These are phyloP conservation scores for Fragilariopsis cylindrus DNA, from an alignment of 108 stramenopile species.

Conservation along the genomic window DNA sequence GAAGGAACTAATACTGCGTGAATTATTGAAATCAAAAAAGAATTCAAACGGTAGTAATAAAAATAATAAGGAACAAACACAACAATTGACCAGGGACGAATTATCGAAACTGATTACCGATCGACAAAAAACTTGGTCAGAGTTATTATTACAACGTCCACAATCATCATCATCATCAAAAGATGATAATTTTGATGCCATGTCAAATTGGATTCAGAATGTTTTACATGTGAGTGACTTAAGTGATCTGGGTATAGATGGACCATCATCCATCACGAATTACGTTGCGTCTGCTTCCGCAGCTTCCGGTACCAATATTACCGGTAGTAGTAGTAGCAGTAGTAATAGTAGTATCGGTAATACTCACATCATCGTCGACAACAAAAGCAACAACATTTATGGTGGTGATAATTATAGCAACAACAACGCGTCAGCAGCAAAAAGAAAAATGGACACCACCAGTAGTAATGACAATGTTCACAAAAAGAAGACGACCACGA, in stretches of 20 bases:
- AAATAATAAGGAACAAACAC: neutral
- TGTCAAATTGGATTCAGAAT: constrained; percentile 21
- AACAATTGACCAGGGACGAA: neutral
- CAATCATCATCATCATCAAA: constrained; percentile 6
- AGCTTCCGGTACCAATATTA: neutral
- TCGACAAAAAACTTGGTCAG: constrained; percentile 17
- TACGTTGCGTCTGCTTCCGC: neutral
- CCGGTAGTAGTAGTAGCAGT: too few relatives aligned
- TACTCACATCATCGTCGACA: neutral
- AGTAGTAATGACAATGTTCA: neutral
- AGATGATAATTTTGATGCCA: neutral
- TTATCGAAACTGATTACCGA: neutral
- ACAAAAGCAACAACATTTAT: neutral
- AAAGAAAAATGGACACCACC: neutral
- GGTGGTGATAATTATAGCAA: neutral
- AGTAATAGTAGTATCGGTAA: too few relatives aligned
- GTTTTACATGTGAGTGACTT: constrained; percentile 32
- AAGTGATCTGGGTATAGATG: neutral
- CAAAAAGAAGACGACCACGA: neutral
- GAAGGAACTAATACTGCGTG: too few relatives aligned
- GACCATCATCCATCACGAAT: neutral
- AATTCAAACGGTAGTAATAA: neutral
- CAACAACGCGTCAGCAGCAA: neutral
- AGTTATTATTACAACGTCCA: constrained; percentile 10
- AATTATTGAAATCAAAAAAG: neutral